Base-by-base conservation (phyloP, 75 land plant genomes). In the Isoetes taiwanensis region DNA sequence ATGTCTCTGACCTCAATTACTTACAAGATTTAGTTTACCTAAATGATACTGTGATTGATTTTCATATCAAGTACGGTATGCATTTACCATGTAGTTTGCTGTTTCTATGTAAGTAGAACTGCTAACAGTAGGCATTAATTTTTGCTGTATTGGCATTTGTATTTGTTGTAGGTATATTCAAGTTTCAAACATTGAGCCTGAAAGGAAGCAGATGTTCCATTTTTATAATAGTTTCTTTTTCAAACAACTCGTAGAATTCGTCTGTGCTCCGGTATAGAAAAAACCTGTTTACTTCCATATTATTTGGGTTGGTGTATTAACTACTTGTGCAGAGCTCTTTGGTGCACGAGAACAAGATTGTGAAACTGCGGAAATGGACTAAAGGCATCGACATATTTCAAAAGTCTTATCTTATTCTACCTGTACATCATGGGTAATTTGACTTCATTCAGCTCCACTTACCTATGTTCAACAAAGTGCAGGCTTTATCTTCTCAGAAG, bases 31-130 rank as follows among this genome's bases (percentile, higher is more conserved):
- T 16, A 6, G 50, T 19, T 16, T 46, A 46, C 23, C 8, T 46
- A 6, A 46, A 46, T n/a, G 50, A 46, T 23, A 46, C 50, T 5
- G 16, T 46, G 16, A 46, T 46, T 46, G 50, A 46, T 16, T 46
- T 46, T 16, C 23, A 46, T 46, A 46, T 46, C 50, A 46, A 46
- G 50, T 46, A 46, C 6, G 50, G n/a, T n/a, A n/a, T n/a, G n/a
- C n/a, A n/a, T n/a, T n/a, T n/a, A n/a, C n/a, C n/a, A n/a, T n/a
- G n/a, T n/a, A n/a, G n/a, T n/a, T n/a, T n/a, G n/a, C n/a, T n/a
- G n/a, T n/a, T n/a, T n/a, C n/a, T n/a, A n/a, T n/a, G n/a, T n/a
- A n/a, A n/a, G n/a, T n/a, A n/a, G n/a, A n/a, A n/a, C n/a, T n/a
- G n/a, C n/a, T n/a, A n/a, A n/a, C n/a, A n/a, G n/a, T n/a, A n/a